Evolutionary conservation across 2,329 filamentous ascomycete genomes (phyloP), one percentile per base, ranked within the genome.

Genomic region (Coniochaeta sp.): DNA sequence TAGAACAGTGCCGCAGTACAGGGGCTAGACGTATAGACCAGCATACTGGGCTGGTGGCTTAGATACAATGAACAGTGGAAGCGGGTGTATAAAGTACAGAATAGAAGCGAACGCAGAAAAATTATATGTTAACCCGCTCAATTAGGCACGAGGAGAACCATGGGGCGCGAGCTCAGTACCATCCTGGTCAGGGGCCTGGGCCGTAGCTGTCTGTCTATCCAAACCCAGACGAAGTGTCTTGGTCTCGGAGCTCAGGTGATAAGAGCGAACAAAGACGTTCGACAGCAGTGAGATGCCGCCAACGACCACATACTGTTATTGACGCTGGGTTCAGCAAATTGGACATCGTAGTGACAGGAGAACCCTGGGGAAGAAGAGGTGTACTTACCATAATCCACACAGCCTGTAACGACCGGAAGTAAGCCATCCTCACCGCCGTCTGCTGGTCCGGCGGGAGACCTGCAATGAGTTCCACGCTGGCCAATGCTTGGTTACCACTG

Each of bases 381-480:
- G 27, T 16, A 54, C 54, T 31, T 18, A 53, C 50, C 53, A 55
- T 55, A 16, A 55, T 51, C 49, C 51, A 55, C 40, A 55, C 51
- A 24, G 46, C 46, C 24, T 40, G 51, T 32, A 53, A 13, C 12
- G 51, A 49, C 3, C 51, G 42, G 28, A 55, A 53, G 24, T 55
- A 55, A 5, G 49, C 26, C 35, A 20, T 49, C 22, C 61, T 59
- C 5, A 64, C 65, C 16, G 66, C 55, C 3, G 52, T 57, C 32
- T 70, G 72, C 55, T 78, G 2, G 45, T 60, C 60, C 1, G 64
- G 60, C 1, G 72, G 68, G 4, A 83, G 64, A 1, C 60, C 60
- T 46, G 73, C 67, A 32, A 83, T 74, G 12, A 79, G 62, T 1
- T 69, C 68, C 3, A 79, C 73, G 58, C 76, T 76, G 14, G 80